Evolutionary conservation across 1,139 yeast species (phyloP).

Genomic region (Debaryomycetaceae sp.): DNA sequence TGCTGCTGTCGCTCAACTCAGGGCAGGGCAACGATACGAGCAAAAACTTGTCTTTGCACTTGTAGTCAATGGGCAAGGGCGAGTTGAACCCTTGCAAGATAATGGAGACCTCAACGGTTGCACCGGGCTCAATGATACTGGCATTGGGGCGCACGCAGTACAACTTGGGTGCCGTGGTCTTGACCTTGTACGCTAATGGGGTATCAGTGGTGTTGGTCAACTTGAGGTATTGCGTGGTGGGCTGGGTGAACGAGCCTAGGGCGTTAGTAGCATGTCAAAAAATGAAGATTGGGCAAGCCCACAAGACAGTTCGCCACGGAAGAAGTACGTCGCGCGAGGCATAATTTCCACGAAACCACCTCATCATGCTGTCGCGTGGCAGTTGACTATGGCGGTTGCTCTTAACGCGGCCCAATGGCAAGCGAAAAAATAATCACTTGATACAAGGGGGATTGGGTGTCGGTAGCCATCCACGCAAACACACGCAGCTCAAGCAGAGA

Average conservation of each 20-base stretch:
- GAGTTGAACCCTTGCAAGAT: slow-evolving; percentile 80
- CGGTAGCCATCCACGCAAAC: too few species aligned
- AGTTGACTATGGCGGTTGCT: too few species aligned
- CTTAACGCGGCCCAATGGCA: too few species aligned
- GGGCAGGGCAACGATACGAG: slow-evolving; percentile 82
- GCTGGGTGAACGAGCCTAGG: slow-evolving; percentile 65
- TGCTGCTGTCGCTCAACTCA: slow-evolving; percentile 46
- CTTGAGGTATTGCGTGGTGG: slow-evolving; percentile 64
- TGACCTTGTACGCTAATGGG: slow-evolving; percentile 86
- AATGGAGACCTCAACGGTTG: slow-evolving; percentile 67
- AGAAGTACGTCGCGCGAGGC: too few species aligned
- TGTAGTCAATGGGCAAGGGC: slow-evolving; percentile 67
- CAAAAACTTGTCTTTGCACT: slow-evolving; percentile 88
- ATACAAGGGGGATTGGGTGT: too few species aligned
- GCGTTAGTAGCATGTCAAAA: slow-evolving; percentile 3
- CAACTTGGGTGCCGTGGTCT: slow-evolving; percentile 95
- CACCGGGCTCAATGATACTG: slow-evolving; percentile 72
- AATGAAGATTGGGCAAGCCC: too few species aligned
- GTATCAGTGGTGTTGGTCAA: slow-evolving; percentile 62
- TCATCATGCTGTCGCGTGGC: too few species aligned
- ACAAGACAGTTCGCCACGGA: too few species aligned
- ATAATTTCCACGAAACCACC: too few species aligned
- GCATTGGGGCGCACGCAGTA: slow-evolving; percentile 97
- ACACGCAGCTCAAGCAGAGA: too few species aligned
- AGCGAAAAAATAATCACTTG: too few species aligned